phyloP scores from a whole-genome alignment of 495 filamentous ascomycete genomes.

The Wilcoxina mikolae region DNA sequence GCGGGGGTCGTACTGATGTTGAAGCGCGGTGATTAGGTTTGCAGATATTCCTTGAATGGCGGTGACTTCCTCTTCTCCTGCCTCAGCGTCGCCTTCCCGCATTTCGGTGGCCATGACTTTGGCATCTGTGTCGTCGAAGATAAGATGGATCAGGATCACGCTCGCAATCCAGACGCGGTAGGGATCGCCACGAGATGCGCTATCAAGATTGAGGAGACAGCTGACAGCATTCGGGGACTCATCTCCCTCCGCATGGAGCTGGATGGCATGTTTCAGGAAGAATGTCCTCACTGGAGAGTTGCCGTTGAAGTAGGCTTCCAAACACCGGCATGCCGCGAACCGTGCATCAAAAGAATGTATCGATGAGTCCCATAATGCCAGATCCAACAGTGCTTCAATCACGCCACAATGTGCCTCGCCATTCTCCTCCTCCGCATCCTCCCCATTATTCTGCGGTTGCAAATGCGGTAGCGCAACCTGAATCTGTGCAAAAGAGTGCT shows the following conservation, averaged over 20 bases:
- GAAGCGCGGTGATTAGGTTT: conserved; percentile 62
- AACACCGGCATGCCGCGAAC: conserved; percentile 70
- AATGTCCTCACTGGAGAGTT: conserved; percentile 50
- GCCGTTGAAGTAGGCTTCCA: conserved; percentile 70
- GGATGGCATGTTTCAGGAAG: conserved; percentile 77
- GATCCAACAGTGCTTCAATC: conserved; percentile 83
- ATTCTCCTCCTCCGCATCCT: conserved; percentile 32
- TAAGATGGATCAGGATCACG: conserved; percentile 76
- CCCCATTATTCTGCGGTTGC: conserved; percentile 32
- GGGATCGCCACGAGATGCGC: conserved; percentile 49
- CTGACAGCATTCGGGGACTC: conserved; percentile 83
- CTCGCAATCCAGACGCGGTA: conserved; percentile 87
- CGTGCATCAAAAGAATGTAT: conserved; percentile 61
- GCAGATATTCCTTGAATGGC: conserved; percentile 75
- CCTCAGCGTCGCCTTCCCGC: conserved; percentile 75
- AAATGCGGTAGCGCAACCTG: conserved; percentile 39
- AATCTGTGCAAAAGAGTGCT: conserved; percentile 78
- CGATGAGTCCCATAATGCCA: conserved; percentile 54
- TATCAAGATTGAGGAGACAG: conserved; percentile 49
- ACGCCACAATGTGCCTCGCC: conserved; percentile 58
- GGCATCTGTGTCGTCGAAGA: conserved; percentile 65
- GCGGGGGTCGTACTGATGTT: conserved; percentile 63
- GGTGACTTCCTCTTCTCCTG: conserved; percentile 88
- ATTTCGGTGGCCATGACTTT: conserved; percentile 70
- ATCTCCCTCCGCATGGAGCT: conserved; percentile 62